phyloP scores from a whole-genome alignment of 2,329 filamentous ascomycete genomes.

The Phaeosphaeriaceae sp. region DNA sequence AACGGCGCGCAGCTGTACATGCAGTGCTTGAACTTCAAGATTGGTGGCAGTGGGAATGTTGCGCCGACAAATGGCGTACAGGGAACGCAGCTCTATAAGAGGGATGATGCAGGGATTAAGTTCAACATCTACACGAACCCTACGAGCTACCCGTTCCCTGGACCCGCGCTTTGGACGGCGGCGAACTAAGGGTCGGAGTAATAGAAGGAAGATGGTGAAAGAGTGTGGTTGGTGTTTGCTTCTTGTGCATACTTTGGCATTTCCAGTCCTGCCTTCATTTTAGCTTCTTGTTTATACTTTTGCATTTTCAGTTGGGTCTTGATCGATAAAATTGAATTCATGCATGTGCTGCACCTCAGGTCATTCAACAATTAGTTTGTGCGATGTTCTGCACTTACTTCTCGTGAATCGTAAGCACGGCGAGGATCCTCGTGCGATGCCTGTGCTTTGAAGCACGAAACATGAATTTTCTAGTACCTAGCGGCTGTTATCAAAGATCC shows the following conservation, averaged over 20 bases:
- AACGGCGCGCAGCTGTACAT: slow-evolving; percentile 61
- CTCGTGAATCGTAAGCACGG: too few species aligned
- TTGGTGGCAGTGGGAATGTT: slow-evolving; percentile 54
- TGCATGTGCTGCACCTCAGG: too few species aligned
- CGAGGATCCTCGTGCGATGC: too few species aligned
- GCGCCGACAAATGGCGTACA: slow-evolving; percentile 46
- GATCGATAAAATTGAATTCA: too few species aligned
- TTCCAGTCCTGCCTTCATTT: not conserved
- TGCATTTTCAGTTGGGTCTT: too few species aligned
- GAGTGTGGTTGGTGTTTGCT: not conserved
- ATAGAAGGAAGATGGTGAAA: not conserved
- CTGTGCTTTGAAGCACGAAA: too few species aligned
- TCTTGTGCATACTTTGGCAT: not conserved
- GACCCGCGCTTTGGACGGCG: slow-evolving; percentile 44
- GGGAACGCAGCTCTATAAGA: slow-evolving; percentile 52
- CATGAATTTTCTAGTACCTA: too few species aligned
- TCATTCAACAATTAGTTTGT: too few species aligned
- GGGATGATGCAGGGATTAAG: slow-evolving; percentile 52
- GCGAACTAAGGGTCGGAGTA: slow-evolving; percentile 27
- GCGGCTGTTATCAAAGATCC: not conserved
- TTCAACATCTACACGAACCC: slow-evolving; percentile 48
- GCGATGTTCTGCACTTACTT: too few species aligned
- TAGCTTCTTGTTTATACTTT: not conserved
- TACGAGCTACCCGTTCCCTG: slow-evolving; percentile 46
- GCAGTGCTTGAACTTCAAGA: slow-evolving; percentile 59